Percentiles rank a stretch among this genome's conserved stretches.
phyloP scores from a whole-genome alignment of 2,329 filamentous ascomycete species.

The Colletotrichum coccodes region DNA sequence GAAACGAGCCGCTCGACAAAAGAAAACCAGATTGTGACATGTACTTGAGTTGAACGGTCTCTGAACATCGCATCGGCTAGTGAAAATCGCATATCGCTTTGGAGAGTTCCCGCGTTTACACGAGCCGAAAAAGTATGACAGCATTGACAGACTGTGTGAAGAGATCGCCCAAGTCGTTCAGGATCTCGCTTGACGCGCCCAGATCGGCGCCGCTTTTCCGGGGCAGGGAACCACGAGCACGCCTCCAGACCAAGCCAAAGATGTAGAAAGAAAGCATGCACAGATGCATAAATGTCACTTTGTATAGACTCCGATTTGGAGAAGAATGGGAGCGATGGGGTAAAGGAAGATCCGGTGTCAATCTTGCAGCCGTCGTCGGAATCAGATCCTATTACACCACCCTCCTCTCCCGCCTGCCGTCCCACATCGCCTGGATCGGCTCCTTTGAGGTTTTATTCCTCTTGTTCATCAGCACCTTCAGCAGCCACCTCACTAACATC shows the following conservation, averaged over 20 bases:
- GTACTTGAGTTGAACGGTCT: background rate
- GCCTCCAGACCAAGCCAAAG: background rate
- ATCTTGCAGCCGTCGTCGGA: too few relatives aligned
- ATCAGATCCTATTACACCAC: slow-evolving; percentile 61
- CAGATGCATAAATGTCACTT: background rate
- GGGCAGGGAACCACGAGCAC: background rate
- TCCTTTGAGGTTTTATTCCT: slow-evolving; percentile 64
- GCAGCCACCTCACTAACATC: slow-evolving; percentile 63
- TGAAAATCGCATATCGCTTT: background rate
- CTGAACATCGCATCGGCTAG: background rate
- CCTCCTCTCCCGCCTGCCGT: slow-evolving; percentile 49
- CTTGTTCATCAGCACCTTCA: slow-evolving; percentile 64
- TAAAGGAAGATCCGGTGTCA: background rate
- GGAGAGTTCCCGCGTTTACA: background rate
- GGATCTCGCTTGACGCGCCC: background rate
- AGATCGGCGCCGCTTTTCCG: background rate
- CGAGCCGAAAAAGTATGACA: background rate
- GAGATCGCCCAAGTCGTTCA: background rate
- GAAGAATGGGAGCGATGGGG: background rate
- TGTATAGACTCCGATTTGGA: background rate
- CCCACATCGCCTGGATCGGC: slow-evolving; percentile 64
- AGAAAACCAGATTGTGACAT: background rate
- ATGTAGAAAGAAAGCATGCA: background rate
- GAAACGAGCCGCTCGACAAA: background rate
- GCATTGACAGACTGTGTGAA: background rate